Evolutionary conservation across 2,329 filamentous ascomycete genomes (phyloP).

Genomic region (Xylaria polymorpha): DNA sequence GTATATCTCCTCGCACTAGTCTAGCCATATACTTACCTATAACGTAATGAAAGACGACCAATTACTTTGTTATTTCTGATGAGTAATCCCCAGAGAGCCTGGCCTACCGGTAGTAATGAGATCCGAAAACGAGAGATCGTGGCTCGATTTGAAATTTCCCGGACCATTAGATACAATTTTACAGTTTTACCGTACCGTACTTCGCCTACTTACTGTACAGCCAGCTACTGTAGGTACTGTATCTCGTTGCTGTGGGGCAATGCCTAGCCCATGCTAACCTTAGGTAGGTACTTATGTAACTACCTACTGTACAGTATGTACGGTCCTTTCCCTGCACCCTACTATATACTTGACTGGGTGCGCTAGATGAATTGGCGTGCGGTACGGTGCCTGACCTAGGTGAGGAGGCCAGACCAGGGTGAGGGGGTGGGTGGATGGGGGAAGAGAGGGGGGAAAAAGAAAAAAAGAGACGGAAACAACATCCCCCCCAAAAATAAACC

Average conservation of each 20-base stretch:
- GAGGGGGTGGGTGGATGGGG: neutral
- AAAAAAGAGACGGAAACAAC: neutral
- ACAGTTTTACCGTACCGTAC: neutral
- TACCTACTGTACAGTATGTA: too few relatives aligned
- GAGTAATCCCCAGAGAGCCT: neutral
- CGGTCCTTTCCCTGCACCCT: conserved; percentile 19
- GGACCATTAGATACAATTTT: neutral
- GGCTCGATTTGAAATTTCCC: neutral
- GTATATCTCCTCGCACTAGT: neutral
- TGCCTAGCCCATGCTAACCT: neutral
- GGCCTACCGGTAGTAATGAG: too few relatives aligned
- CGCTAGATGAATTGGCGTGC: conserved; percentile 12
- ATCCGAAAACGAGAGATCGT: neutral
- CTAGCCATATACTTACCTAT: neutral
- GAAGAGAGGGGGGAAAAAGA: neutral
- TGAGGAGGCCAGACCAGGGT: conserved; percentile 10
- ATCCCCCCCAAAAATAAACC: neutral
- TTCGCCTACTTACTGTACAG: too few relatives aligned
- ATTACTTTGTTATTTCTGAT: neutral
- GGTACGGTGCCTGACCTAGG: conserved; percentile 14
- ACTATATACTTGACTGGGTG: neutral
- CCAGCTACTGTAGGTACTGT: too few relatives aligned
- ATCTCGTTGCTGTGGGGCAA: conserved; percentile 19
- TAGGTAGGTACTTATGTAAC: too few relatives aligned
- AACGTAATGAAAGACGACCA: neutral